These are phyloP conservation scores for Boletus rubropictus DNA, from an alignment of 768 basidiomycete species.

Conservation along the genomic window DNA sequence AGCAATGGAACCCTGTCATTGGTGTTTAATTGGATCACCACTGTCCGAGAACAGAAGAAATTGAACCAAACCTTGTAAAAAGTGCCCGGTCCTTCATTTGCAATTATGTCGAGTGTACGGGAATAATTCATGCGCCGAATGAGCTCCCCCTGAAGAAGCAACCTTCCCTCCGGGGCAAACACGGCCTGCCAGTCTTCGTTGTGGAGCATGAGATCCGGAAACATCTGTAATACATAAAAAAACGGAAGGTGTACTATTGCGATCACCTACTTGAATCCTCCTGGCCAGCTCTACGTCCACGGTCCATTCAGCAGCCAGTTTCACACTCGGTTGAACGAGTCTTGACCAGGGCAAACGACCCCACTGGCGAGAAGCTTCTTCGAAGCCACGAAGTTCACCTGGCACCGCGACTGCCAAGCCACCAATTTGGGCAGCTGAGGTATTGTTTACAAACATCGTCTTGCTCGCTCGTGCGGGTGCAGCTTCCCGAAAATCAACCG, in stretches of 20 bases:
- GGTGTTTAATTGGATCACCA: slow-evolving; percentile 12
- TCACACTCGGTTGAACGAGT: slow-evolving; percentile 68
- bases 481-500: slow-evolving; percentile 85
- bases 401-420: slow-evolving; percentile 89
- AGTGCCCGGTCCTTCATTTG: slow-evolving; percentile 67
- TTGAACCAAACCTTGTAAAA: slow-evolving; percentile 64
- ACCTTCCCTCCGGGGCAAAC: slow-evolving; percentile 71
- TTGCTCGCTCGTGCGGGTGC: slow-evolving; percentile 67
- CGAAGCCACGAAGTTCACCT: slow-evolving; percentile 83
- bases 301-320: slow-evolving; percentile 73
- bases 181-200: slow-evolving; percentile 74
- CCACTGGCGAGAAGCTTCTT: slow-evolving; percentile 79
- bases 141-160: slow-evolving; percentile 69
- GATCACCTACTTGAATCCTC: slow-evolving; percentile 55
- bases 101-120: slow-evolving; percentile 67
- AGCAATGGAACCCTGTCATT: slow-evolving; percentile 68
- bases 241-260: neutral
- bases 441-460: slow-evolving; percentile 67
- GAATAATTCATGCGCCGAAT: slow-evolving; percentile 73
- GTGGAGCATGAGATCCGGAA: slow-evolving; percentile 51
- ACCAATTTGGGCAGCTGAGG: slow-evolving; percentile 55
- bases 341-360: slow-evolving; percentile 74
- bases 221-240: slow-evolving; percentile 32
- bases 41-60: slow-evolving; percentile 4
- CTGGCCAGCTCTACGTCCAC: slow-evolving; percentile 73